phyloP scores from a whole-genome alignment of 2,329 filamentous ascomycete genomes.

The Penicillium sp. region DNA sequence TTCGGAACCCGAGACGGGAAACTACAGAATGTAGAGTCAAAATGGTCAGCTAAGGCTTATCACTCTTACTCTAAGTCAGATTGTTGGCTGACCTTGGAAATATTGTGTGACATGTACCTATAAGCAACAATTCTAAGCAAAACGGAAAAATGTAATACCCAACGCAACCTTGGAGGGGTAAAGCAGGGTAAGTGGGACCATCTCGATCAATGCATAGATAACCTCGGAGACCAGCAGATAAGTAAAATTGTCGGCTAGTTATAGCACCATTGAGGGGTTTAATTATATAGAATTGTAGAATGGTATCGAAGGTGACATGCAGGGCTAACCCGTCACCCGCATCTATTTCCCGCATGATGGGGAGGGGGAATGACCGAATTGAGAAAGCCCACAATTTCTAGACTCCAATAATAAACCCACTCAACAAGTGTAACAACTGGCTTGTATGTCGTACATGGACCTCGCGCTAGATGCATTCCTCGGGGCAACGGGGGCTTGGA shows the following conservation, averaged over 20 bases:
- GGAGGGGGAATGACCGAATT: background rate
- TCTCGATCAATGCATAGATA: background rate
- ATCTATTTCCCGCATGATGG: background rate
- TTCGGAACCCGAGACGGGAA: background rate
- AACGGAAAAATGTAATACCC: background rate
- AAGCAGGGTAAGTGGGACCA: background rate
- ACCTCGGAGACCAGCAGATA: background rate
- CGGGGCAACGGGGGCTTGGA: conserved; percentile 1
- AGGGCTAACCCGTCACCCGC: background rate
- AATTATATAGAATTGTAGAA: background rate
- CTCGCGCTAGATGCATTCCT: conserved; percentile 10
- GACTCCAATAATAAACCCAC: background rate
- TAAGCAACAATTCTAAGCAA: background rate
- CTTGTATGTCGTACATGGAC: conserved; percentile 9
- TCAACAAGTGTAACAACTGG: background rate
- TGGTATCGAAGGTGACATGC: conserved; percentile 1
- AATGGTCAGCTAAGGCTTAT: background rate
- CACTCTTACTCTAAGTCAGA: background rate
- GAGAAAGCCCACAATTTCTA: background rate
- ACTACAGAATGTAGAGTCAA: background rate
- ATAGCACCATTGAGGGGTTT: background rate
- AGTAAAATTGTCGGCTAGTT: background rate
- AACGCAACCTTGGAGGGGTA: background rate
- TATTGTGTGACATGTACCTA: background rate
- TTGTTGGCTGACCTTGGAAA: background rate